A percentile compares a stretch with the other conserved stretches of the same genome.
phyloP scores from a whole-genome alignment of 2,329 filamentous ascomycete genomes.

The Zasmidium citrigriseum region DNA sequence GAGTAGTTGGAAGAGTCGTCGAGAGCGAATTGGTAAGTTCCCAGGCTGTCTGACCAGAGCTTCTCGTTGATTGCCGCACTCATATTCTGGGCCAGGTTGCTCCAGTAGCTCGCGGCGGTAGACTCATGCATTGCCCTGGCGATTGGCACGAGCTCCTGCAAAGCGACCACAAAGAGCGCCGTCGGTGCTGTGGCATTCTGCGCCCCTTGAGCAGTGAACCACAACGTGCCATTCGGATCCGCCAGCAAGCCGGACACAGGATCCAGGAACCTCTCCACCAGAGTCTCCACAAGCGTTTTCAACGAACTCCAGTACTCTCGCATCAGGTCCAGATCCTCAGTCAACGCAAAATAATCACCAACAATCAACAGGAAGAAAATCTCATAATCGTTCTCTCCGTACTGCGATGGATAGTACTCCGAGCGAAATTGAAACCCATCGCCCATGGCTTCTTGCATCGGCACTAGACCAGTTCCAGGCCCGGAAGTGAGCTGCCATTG shows the following conservation, averaged over 20 bases:
- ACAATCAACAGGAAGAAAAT: constrained; percentile 33
- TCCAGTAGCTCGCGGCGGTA: constrained; percentile 15
- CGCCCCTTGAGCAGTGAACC: constrained; percentile 30
- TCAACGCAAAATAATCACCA: constrained; percentile 27
- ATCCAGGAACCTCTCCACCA: neutral
- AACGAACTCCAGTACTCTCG: neutral
- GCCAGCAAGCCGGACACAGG: constrained; percentile 28
- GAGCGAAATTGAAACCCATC: neutral
- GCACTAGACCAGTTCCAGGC: constrained; percentile 11
- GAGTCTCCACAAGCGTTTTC: neutral
- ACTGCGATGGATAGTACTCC: constrained; percentile 13
- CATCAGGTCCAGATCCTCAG: neutral
- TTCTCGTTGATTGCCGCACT: constrained; percentile 1
- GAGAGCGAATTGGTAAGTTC: constrained; percentile 35
- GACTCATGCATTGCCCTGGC: constrained; percentile 35
- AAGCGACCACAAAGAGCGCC: constrained; percentile 29
- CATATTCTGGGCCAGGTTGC: constrained; percentile 33
- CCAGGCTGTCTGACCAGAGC: constrained; percentile 37
- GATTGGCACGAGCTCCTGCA: constrained; percentile 30
- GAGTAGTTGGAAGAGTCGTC: constrained; percentile 34
- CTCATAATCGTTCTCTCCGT: constrained; percentile 33
- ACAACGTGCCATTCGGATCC: neutral
- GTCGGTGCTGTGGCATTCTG: constrained; percentile 33
- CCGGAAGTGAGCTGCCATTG: constrained; percentile 26
- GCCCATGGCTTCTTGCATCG: neutral